Conservation (phyloP, 495 filamentous ascomycete species). For the Thermochaetoides thermophila region DNA sequence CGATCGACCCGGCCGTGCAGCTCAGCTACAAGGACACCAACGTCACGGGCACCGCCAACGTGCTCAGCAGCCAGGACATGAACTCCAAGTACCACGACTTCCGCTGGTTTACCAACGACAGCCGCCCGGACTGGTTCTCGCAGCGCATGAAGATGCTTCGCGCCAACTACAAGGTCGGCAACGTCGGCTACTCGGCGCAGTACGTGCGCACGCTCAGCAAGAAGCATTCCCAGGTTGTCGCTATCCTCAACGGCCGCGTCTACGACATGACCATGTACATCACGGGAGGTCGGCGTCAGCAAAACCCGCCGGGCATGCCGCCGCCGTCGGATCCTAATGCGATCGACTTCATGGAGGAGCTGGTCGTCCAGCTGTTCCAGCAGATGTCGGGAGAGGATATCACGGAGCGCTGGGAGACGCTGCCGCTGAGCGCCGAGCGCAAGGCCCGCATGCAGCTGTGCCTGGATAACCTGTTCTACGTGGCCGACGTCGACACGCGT, state of each 20-base stretch:
- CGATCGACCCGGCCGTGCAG: constrained; percentile 48
- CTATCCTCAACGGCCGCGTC: constrained; percentile 62
- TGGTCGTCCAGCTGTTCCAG: constrained; percentile 65
- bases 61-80: constrained; percentile 50
- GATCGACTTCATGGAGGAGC: constrained; percentile 67
- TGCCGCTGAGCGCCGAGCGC: constrained; percentile 38
- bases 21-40: constrained; percentile 74
- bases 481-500: constrained; percentile 83
- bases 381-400: constrained; percentile 63
- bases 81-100: constrained; percentile 88
- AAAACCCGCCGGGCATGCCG: constrained; percentile 36
- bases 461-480: constrained; percentile 89
- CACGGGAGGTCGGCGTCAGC: constrained; percentile 53
- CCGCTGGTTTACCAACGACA: constrained; percentile 66
- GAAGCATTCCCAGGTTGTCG: constrained; percentile 47
- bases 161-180: constrained; percentile 70
- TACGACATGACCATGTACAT: constrained; percentile 88
- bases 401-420: constrained; percentile 63
- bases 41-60: constrained; percentile 44
- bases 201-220: constrained; percentile 58
- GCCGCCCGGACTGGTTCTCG: constrained; percentile 76
- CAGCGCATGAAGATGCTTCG: constrained; percentile 69
- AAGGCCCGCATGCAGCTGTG: constrained; percentile 64
- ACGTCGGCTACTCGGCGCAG: constrained; percentile 66
- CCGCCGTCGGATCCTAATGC: constrained; percentile 35